Percentiles rank a stretch among this genome's conserved stretches.
Evolutionary conservation across 2,329 filamentous ascomycete species (phyloP).

Genomic region (Colletotrichum sp.): DNA sequence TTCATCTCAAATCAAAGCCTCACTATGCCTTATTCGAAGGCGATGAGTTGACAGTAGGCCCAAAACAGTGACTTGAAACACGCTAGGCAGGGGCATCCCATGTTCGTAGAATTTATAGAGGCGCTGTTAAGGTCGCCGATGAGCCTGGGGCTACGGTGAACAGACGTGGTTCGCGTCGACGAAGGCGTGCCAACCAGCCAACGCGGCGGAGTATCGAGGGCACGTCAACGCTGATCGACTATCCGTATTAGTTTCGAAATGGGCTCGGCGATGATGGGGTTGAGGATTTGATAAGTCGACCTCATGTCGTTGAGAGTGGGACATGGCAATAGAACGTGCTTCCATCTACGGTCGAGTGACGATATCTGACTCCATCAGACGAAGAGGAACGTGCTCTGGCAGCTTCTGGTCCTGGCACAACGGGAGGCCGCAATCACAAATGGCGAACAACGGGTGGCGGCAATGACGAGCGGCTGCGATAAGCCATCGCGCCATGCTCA

Average conservation of each 20-base stretch:
- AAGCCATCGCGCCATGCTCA: neutral
- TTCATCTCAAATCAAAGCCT: slow-evolving; percentile 24
- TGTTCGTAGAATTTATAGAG: slow-evolving; percentile 9
- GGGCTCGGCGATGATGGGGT: slow-evolving; percentile 8
- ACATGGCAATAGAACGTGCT: slow-evolving; percentile 1
- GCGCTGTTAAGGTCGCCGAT: slow-evolving; percentile 21
- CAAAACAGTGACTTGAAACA: slow-evolving; percentile 21
- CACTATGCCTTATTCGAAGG: slow-evolving; percentile 17
- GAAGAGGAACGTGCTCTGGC: neutral
- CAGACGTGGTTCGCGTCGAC: neutral
- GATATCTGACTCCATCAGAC: neutral
- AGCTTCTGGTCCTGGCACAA: neutral
- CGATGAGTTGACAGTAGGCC: slow-evolving; percentile 10
- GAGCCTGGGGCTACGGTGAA: slow-evolving; percentile 3
- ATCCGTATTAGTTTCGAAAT: slow-evolving; percentile 2
- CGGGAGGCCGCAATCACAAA: neutral
- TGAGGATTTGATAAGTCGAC: slow-evolving; percentile 6
- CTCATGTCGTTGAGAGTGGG: slow-evolving; percentile 15
- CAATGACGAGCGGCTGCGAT: neutral
- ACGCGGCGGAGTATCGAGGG: slow-evolving; percentile 11
- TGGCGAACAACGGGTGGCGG: neutral
- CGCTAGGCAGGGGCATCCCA: slow-evolving; percentile 17
- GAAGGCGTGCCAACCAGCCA: slow-evolving; percentile 17
- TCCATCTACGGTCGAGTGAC: neutral
- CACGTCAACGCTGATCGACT: slow-evolving; percentile 10